Conservation (phyloP, 257 asterid species). For the Plantago major region DNA sequence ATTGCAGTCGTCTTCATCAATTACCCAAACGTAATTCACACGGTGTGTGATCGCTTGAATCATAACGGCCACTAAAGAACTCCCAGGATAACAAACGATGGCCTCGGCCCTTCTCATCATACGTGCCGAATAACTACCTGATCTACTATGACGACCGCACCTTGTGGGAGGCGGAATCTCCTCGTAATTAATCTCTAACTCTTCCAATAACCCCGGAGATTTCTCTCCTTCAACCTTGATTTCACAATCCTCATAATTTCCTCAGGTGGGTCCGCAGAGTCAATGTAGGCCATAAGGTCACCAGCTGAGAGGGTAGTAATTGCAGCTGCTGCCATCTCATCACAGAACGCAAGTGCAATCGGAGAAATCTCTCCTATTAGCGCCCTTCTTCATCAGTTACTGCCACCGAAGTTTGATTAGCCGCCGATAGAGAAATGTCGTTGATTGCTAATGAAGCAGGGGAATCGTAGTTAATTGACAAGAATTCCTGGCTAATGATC, state of each 20-base stretch:
- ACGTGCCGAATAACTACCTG: slow-evolving; percentile 47
- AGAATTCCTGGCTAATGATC: slow-evolving; percentile 36
- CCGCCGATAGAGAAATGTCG: slow-evolving; percentile 40
- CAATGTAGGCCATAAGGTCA: slow-evolving; percentile 77
- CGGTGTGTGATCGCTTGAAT: slow-evolving; percentile 81
- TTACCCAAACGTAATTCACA: slow-evolving; percentile 82
- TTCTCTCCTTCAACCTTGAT: slow-evolving; percentile 51
- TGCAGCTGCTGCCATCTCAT: slow-evolving; percentile 62
- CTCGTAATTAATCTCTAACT: slow-evolving; percentile 34
- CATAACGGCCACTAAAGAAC: slow-evolving; percentile 90
- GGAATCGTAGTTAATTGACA: slow-evolving; percentile 36
- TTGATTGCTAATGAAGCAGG: slow-evolving; percentile 41
- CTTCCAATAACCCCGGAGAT: slow-evolving; percentile 51
- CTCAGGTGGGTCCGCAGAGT: slow-evolving; percentile 73
- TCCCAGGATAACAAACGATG: slow-evolving; percentile 64
- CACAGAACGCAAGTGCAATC: slow-evolving; percentile 49
- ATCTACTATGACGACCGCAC: slow-evolving; percentile 30
- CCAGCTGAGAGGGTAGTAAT: slow-evolving; percentile 66
- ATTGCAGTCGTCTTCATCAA: slow-evolving; percentile 71
- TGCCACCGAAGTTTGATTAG: slow-evolving; percentile 72
- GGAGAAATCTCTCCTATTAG: slow-evolving; percentile 81
- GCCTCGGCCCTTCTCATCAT: slow-evolving; percentile 73
- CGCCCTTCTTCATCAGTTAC: slow-evolving; percentile 43
- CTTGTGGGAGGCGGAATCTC: slow-evolving; percentile 38
- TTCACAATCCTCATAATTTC: slow-evolving; percentile 51